phyloP scores from a whole-genome alignment of 2,329 filamentous ascomycete genomes.

The Alternaria rosae region DNA sequence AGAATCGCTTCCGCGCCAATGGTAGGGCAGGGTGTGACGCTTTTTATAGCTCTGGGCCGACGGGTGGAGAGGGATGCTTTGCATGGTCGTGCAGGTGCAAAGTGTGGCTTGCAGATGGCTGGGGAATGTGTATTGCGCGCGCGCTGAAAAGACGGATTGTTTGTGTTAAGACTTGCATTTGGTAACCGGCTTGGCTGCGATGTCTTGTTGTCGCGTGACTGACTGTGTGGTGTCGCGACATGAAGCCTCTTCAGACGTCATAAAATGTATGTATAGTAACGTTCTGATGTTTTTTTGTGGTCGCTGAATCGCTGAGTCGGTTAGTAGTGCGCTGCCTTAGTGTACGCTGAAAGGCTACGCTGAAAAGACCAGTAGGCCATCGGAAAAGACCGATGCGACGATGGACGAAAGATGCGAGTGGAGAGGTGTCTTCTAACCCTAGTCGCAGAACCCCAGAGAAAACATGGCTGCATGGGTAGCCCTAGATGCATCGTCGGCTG shows the following conservation, averaged over 20 bases:
- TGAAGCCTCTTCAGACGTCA: conserved; percentile 11
- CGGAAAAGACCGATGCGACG: conserved; percentile 2
- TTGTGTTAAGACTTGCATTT: conserved; percentile 2
- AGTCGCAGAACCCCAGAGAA: conserved; percentile 12
- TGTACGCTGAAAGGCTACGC: not conserved
- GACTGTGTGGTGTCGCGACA: not conserved
- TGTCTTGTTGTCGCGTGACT: conserved; percentile 5
- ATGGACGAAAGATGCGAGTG: conserved; percentile 7
- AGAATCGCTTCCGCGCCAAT: conserved; percentile 22
- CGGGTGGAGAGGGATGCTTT: conserved; percentile 11
- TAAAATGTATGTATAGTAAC: conserved; percentile 1
- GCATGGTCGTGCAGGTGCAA: conserved; percentile 24
- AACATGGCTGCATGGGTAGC: conserved; percentile 1
- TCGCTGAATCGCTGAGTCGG: not conserved
- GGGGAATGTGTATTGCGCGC: conserved; percentile 19
- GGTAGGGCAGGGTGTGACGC: conserved; percentile 26
- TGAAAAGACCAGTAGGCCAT: not conserved
- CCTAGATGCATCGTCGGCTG: conserved; percentile 10
- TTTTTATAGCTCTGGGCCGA: conserved; percentile 34
- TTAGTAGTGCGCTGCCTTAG: not conserved
- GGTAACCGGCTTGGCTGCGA: conserved; percentile 23
- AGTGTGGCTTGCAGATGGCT: conserved; percentile 33
- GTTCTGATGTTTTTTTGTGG: not conserved
- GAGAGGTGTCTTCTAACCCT: conserved; percentile 28
- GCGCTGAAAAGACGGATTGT: not conserved